Evolutionary conservation across 139 green algal species (phyloP).

Genomic region (Limnomonas spitsbergensis): DNA sequence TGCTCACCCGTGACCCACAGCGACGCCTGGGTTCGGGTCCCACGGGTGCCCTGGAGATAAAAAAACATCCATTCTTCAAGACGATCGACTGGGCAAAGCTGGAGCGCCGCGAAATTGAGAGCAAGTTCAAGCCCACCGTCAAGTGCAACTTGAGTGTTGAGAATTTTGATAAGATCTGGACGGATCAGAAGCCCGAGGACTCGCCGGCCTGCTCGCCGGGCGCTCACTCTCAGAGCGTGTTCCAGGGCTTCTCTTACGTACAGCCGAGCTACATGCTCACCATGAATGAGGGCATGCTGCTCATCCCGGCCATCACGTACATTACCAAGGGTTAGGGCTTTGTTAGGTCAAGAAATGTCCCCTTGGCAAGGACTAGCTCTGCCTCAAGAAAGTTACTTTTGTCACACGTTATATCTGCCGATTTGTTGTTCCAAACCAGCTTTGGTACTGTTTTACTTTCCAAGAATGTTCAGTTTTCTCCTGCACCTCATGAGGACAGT

Average conservation of each 20-base stretch:
- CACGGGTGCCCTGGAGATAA: constrained; percentile 58
- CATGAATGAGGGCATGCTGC: too few species aligned
- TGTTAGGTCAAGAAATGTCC: too few species aligned
- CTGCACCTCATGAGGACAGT: too few species aligned
- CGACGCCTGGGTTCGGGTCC: constrained; percentile 80
- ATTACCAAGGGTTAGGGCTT: too few species aligned
- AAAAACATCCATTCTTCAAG: constrained; percentile 87
- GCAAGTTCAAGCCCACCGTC: constrained; percentile 80
- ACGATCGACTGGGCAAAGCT: constrained; percentile 83
- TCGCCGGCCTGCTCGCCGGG: constrained; percentile 66
- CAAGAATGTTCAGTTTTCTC: too few species aligned
- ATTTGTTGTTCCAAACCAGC: too few species aligned
- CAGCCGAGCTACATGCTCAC: constrained; percentile 44
- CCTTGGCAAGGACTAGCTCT: too few species aligned
- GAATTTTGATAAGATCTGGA: constrained; percentile 47
- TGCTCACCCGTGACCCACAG: constrained; percentile 80
- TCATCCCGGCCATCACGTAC: too few species aligned
- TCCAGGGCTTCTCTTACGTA: constrained; percentile 73
- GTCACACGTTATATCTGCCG: too few species aligned
- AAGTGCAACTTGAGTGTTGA: not conserved
- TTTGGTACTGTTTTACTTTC: too few species aligned
- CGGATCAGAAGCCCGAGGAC: constrained; percentile 26
- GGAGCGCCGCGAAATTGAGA: constrained; percentile 63
- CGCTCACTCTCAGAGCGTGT: constrained; percentile 25
- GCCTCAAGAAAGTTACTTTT: too few species aligned